Evolutionary conservation across 305 asterid species (phyloP), one percentile per base, ranked within the genome.

Genomic region (Fraxinus albicans): DNA sequence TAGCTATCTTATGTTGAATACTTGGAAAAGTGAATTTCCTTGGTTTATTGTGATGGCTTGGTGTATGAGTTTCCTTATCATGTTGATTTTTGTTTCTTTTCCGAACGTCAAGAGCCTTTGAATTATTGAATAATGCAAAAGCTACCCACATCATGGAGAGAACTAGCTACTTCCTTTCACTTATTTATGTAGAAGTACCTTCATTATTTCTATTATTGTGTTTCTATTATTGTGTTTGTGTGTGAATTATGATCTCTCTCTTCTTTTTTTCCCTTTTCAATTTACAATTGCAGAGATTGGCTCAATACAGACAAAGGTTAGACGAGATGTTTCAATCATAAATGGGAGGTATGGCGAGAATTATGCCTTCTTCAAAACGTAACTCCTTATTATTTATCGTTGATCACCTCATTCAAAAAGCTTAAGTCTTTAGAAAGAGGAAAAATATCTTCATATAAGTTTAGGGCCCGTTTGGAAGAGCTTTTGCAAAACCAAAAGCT

Each of bases 251-350:
- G 38, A 67, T 72, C 2, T 33, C 6, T 78, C 34, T 31, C 34
- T 31, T 31, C 4, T 31, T 76, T 65, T 1, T 78, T 79, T 3
- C n/a, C 77, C 69, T 65, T 9, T 79, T 81, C 60, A 40, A 75
- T 82, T 79, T 40, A 44, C 19, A 21, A 44, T 77, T 85, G 88
- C 96, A 95, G 99, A 53, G 88, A 33, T 88, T 95, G 92, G 99
- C 98, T 15, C 94, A 88, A 15, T 95, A 95, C 89, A 88, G 99
- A 83, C 90, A 94, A 85, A 93, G 88, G 89, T 89, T 95, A 82
- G 99, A 95, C 29, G 98, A 91, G 73, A 91, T 79, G 97, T n/a
- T 85, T 47, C 90, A 87, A 58, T 80, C 88, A 47, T 82, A 82
- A 74, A 83, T 77, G 72, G 84, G 31, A 84, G 82, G 82, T 73